Conservation (phyloP, 2,329 filamentous ascomycete genomes). For the Lachnellula cervina region DNA sequence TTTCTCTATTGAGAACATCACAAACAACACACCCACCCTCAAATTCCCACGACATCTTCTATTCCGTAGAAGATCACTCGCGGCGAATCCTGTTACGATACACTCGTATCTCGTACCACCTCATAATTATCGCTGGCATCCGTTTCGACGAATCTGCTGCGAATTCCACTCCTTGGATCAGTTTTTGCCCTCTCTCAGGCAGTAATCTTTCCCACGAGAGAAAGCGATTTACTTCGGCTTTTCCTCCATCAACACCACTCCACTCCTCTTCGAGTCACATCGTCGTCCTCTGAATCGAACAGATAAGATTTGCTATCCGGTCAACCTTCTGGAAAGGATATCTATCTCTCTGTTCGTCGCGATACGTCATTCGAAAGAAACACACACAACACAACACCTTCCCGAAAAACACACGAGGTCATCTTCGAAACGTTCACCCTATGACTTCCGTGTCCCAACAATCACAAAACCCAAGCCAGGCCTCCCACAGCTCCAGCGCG, state of each 20-base stretch:
- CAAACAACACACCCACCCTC: slow-evolving; percentile 4
- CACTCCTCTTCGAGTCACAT: slow-evolving; percentile 11
- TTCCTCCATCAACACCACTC: slow-evolving; percentile 19
- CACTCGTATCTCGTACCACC: slow-evolving; percentile 10
- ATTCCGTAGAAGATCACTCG: slow-evolving; percentile 28
- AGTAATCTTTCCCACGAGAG: slow-evolving; percentile 19
- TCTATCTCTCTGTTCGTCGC: slow-evolving; percentile 17
- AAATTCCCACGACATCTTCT: slow-evolving; percentile 24
- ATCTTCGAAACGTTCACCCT: slow-evolving; percentile 25
- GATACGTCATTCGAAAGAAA: slow-evolving; percentile 27
- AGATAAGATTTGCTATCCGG: slow-evolving; percentile 24
- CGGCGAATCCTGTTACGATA: slow-evolving; percentile 24
- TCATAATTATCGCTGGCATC: slow-evolving; percentile 14
- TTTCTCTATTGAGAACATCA: slow-evolving; percentile 4
- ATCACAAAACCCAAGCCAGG: slow-evolving; percentile 37
- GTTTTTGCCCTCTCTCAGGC: slow-evolving; percentile 18
- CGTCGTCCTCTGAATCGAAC: slow-evolving; percentile 12
- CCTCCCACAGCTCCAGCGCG: slow-evolving; percentile 51
- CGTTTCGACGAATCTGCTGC: slow-evolving; percentile 12
- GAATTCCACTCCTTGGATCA: slow-evolving; percentile 21
- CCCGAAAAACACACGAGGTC: slow-evolving; percentile 20
- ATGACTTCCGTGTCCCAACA: slow-evolving; percentile 34
- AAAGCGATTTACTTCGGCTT: slow-evolving; percentile 33
- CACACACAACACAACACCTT: slow-evolving; percentile 7
- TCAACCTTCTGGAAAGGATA: slow-evolving; percentile 26